A percentile compares a stretch with the other conserved stretches of the same genome.
These are phyloP conservation scores for Cucurbita ficifolia DNA, from an alignment of 306 rosid species.

Conservation along the genomic window DNA sequence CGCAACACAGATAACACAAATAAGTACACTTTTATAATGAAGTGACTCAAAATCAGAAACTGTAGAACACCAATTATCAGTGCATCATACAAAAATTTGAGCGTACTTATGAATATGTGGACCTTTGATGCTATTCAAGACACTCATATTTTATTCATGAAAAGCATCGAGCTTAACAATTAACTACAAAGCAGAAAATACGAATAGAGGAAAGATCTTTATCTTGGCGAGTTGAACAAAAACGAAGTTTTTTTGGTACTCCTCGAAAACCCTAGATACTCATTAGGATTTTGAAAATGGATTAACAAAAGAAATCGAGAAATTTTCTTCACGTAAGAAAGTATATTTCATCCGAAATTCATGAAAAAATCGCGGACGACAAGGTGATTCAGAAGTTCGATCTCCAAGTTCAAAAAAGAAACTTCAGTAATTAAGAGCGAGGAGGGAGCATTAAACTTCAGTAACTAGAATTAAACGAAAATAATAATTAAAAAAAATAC, in stretches of 20 bases:
- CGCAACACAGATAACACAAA: conserved; percentile 5
- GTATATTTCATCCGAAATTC: neutral
- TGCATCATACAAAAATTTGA: neutral
- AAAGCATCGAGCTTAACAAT: neutral
- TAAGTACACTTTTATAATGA: conserved; percentile 5
- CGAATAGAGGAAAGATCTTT: conserved; percentile 19
- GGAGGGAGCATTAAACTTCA: neutral
- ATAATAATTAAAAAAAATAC: conserved; percentile 2
- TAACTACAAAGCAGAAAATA: conserved; percentile 3
- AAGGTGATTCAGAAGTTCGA: conserved; percentile 11
- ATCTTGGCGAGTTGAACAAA: conserved; percentile 16
- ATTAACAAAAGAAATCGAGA: neutral
- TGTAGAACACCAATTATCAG: neutral
- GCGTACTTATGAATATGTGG: neutral
- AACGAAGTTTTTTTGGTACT: neutral
- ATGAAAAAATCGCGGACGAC: conserved; percentile 7
- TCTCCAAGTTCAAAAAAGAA: conserved; percentile 15
- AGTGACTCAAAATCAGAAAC: neutral
- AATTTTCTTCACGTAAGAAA: neutral
- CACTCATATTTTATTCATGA: neutral
- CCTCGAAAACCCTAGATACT: conserved; percentile 3
- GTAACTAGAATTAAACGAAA: conserved; percentile 1
- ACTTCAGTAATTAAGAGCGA: conserved; percentile 19
- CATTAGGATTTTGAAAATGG: neutral
- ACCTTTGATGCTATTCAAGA: neutral